Percentiles rank a stretch among this genome's conserved stretches.
phyloP scores from a whole-genome alignment of 768 basidiomycete genomes.

The Podaxis sp. region DNA sequence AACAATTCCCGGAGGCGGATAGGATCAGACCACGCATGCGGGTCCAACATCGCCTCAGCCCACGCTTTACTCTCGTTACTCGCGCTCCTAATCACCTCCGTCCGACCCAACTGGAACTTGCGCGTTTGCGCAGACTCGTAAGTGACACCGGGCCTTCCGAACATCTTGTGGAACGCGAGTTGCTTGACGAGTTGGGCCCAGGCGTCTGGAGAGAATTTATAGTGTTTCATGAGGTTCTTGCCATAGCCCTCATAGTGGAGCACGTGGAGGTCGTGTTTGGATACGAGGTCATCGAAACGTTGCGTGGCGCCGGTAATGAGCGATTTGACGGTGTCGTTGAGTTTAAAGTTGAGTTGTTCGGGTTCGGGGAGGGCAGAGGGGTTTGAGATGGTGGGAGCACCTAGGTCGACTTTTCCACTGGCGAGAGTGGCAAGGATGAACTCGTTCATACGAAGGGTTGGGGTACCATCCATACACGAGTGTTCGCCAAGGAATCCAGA shows the following conservation, averaged over 20 bases:
- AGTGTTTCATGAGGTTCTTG: slow-evolving; percentile 79
- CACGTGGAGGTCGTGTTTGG: slow-evolving; percentile 48
- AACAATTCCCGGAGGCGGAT: slow-evolving; percentile 62
- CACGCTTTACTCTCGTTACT: slow-evolving; percentile 59
- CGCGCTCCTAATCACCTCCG: slow-evolving; percentile 90
- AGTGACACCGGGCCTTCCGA: slow-evolving; percentile 68
- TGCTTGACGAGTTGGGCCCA: slow-evolving; percentile 96
- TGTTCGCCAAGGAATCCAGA: slow-evolving; percentile 91
- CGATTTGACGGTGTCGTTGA: slow-evolving; percentile 50
- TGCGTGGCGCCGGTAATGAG: slow-evolving; percentile 58
- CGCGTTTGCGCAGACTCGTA: slow-evolving; percentile 97
- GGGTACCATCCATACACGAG: slow-evolving; percentile 92
- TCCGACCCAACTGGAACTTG: slow-evolving; percentile 86
- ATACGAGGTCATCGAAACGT: slow-evolving; percentile 51
- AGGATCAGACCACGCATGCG: slow-evolving; percentile 22
- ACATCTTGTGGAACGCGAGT: slow-evolving; percentile 90
- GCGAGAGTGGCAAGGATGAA: slow-evolving; percentile 81
- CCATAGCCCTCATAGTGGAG: slow-evolving; percentile 89
- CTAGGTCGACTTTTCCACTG: slow-evolving; percentile 72
- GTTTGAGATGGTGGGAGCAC: slow-evolving; percentile 38
- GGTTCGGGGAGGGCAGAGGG: slow-evolving; percentile 45
- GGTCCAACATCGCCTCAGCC: slow-evolving; percentile 75
- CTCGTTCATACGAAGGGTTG: slow-evolving; percentile 94
- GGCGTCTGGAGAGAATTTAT: slow-evolving; percentile 87
- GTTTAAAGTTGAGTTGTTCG: slow-evolving; percentile 33